Evolutionary conservation across 805 yeast species (phyloP), one percentile per base, ranked within the genome.

Genomic region (Metahyphopichia silvanorum): DNA sequence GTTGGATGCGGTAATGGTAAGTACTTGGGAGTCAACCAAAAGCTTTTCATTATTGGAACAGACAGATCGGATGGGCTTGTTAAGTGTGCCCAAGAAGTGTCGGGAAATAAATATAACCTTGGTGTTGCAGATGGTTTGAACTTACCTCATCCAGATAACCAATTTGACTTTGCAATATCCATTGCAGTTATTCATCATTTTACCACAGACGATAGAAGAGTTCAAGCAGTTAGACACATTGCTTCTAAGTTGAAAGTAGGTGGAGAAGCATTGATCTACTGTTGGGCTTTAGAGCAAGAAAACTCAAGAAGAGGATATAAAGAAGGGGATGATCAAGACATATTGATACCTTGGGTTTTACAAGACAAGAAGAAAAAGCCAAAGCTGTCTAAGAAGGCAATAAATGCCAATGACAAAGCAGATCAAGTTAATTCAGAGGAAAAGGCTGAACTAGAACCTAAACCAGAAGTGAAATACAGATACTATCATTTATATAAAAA

Each of bases 1-100:
- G 86, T 91, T 14, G 98, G 98, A 0, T 91, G 98, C 57, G 98
- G 98, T 3, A 93, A 93, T 55, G 98, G 98, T 2, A 93, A 93
- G 53, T 93, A 93, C 53, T 56, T 91, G 25, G 74, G 73, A 2
- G 73, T 88, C 9, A 89, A 91, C 55, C 66, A 72, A 6, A 69
- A 82, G 27, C 55, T 91, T 3, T 81, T 56, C 48, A 70, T 89
- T 18, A 55, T 91, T 12, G 98, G 96, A 24, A 77, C 71, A 33
- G 91, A 82, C 41, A 69, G 82, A 33, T 84, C 93, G 1, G 74
- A 73, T 28, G 89, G 91, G 0, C 59, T 85, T 23, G 69, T 84
- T 9, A 57, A 55, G 12, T 84, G 87, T 58, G 93, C 89, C 0
- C 58, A 60, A 29, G 70, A 64, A 14, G 53, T 71, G 13, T 54